phyloP scores from a whole-genome alignment of 1,139 yeast genomes.

The Ogataea hybrid region DNA sequence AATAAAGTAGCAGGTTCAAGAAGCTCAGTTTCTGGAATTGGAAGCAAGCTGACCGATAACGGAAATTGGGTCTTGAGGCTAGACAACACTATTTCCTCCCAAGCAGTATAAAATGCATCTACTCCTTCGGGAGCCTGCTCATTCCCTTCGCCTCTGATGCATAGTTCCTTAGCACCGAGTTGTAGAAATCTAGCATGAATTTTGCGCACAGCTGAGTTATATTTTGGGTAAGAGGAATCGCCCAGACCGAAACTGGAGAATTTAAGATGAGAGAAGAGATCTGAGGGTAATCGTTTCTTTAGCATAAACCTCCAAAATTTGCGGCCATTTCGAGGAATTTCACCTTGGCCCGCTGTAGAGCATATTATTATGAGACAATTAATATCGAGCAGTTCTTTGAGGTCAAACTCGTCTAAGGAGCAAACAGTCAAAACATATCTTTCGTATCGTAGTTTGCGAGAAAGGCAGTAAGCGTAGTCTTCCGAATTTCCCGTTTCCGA shows the following conservation, averaged over 20 bases:
- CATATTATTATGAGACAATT: constrained; percentile 62
- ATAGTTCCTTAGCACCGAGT: constrained; percentile 74
- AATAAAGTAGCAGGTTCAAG: constrained; percentile 4
- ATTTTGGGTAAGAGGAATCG: constrained; percentile 88
- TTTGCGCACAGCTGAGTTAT: constrained; percentile 82
- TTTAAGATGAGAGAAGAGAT: constrained; percentile 58
- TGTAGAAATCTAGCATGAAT: constrained; percentile 75
- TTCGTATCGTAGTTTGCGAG: constrained; percentile 53
- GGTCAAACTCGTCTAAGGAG: constrained; percentile 63
- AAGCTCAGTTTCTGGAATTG: constrained; percentile 40
- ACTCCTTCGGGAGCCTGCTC: constrained; percentile 79
- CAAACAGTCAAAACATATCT: constrained; percentile 51
- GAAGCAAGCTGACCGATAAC: constrained; percentile 28
- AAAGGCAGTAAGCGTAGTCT: constrained; percentile 73
- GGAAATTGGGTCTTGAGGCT: constrained; percentile 42
- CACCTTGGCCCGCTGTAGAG: constrained; percentile 97
- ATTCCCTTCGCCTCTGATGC: constrained; percentile 83
- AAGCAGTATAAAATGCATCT: constrained; percentile 74
- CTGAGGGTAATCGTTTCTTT: constrained; percentile 61
- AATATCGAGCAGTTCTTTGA: constrained; percentile 48
- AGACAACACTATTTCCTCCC: constrained; percentile 58
- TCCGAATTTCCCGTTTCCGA: constrained; percentile 93
- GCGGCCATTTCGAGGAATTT: constrained; percentile 73
- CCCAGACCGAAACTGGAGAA: constrained; percentile 88
- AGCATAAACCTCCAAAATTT: constrained; percentile 73